Evolutionary conservation across 768 basidiomycete genomes (phyloP).

Genomic region (Ramaria rubella): DNA sequence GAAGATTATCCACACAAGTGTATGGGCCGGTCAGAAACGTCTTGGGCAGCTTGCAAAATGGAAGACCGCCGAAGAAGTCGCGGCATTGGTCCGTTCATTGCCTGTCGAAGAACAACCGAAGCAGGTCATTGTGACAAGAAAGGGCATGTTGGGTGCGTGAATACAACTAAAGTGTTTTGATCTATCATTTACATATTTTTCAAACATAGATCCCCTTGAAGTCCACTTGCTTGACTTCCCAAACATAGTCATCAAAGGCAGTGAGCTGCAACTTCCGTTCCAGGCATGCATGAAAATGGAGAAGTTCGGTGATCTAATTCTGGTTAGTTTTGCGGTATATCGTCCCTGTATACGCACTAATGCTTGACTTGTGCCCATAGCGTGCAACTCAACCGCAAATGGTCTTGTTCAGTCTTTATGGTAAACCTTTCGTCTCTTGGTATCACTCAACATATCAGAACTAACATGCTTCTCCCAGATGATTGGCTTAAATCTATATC

Average conservation of each 20-base stretch:
- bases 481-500: constrained; percentile 99
- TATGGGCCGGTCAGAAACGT: constrained; percentile 99
- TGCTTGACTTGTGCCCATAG: constrained; percentile 30
- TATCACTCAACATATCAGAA: not conserved
- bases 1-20: constrained; percentile 99
- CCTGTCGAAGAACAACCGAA: constrained; percentile 99
- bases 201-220: constrained; percentile 72
- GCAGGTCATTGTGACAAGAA: constrained; percentile 98
- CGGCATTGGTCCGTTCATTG: constrained; percentile 90
- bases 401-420: constrained; percentile 97
- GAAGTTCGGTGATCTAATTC: constrained; percentile 96
- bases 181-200: constrained; percentile 1
- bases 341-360: not conserved
- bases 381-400: constrained; percentile 98
- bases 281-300: constrained; percentile 99
- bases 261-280: constrained; percentile 97
- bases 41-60: constrained; percentile 98
- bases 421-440: constrained; percentile 29
- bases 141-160: constrained; percentile 92
- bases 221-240: constrained; percentile 99
- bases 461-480: constrained; percentile 41
- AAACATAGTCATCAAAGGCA: constrained; percentile 99
- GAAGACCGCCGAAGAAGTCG: constrained; percentile 99
- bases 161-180: not conserved
- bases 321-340: constrained; percentile 38